Evolutionary conservation across 83 land plant species (phyloP).

Genomic region (Larix sibirica): DNA sequence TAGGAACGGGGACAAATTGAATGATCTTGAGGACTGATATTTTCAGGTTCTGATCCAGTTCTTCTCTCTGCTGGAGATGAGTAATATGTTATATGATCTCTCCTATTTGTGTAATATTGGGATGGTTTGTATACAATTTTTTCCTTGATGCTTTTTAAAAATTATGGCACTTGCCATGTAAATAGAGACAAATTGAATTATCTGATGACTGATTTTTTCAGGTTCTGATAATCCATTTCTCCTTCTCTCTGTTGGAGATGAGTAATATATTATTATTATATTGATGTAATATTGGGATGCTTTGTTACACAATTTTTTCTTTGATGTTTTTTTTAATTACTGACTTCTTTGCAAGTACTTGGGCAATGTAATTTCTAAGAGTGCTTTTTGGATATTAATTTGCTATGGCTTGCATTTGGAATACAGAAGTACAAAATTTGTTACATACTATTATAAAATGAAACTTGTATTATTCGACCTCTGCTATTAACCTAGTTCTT

Average conservation of each 20-base stretch:
- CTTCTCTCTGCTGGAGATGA: neutral
- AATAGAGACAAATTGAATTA: too few relatives aligned
- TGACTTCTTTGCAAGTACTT: neutral
- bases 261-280: neutral
- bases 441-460: neutral
- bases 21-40: neutral
- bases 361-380: neutral
- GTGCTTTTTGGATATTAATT: neutral
- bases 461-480: neutral
- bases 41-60: neutral
- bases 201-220: neutral
- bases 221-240: neutral
- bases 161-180: too few relatives aligned
- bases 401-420: neutral
- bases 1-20: neutral
- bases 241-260: neutral
- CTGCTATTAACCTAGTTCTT: neutral
- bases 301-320: neutral
- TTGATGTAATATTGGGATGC: neutral
- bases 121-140: neutral
- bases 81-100: neutral
- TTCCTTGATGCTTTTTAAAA: neutral
- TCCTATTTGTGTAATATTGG: neutral
- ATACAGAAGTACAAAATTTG: neutral
- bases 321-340: neutral